Percentiles rank a stretch among this genome's conserved stretches.
Conservation (phyloP, 2,329 filamentous ascomycete genomes). For the Ophiostoma angusticollis region DNA sequence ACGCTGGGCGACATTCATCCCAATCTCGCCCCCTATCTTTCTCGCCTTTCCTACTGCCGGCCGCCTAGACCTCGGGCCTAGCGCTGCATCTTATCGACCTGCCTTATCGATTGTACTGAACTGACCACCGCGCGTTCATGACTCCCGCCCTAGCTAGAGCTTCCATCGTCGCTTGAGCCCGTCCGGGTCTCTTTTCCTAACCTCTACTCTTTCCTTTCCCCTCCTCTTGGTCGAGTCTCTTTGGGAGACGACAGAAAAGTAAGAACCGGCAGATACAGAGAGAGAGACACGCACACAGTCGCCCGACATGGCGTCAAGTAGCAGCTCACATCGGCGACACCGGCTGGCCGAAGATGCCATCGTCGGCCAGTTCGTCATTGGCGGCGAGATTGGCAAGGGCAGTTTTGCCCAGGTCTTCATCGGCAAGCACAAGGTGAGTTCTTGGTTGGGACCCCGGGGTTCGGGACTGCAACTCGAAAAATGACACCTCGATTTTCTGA, state of each 20-base stretch:
- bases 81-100: constrained; percentile 11
- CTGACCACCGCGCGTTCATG: constrained; percentile 8
- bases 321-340: constrained; percentile 8
- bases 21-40: neutral
- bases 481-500: too few relatives aligned
- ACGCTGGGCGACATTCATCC: too few relatives aligned
- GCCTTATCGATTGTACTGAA: constrained; percentile 10
- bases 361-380: constrained; percentile 16
- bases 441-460: too few relatives aligned
- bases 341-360: constrained; percentile 12
- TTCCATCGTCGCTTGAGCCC: constrained; percentile 10
- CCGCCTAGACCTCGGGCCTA: neutral
- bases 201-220: neutral
- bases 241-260: neutral
- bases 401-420: constrained; percentile 95
- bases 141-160: constrained; percentile 6
- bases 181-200: constrained; percentile 6
- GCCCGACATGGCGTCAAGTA: constrained; percentile 10
- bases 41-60: constrained; percentile 1
- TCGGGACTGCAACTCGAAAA: too few relatives aligned
- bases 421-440: constrained; percentile 72
- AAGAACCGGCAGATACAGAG: constrained; percentile 1
- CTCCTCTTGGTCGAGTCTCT: neutral
- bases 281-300: neutral
- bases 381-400: constrained; percentile 76